phyloP scores from a whole-genome alignment of 257 asterid genomes.

The Avicennia marina region DNA sequence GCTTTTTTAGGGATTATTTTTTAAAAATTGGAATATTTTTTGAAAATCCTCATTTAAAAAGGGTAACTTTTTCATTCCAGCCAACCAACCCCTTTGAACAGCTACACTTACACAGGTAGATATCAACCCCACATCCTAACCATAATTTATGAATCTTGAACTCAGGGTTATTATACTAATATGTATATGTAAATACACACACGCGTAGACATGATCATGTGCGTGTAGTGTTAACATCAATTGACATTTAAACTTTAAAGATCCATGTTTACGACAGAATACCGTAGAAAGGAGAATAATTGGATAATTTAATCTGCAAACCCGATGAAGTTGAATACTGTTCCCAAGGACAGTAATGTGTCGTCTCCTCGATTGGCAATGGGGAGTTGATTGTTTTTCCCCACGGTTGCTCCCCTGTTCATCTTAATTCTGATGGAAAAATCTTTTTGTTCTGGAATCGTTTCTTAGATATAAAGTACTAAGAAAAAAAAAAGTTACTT shows the following conservation, averaged over 20 bases:
- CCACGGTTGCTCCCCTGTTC: not conserved
- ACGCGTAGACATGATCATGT: not conserved
- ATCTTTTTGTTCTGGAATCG: too few species aligned
- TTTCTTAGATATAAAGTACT: too few species aligned
- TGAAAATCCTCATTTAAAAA: too few species aligned
- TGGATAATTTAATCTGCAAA: not conserved
- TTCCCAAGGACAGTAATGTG: not conserved
- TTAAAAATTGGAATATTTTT: too few species aligned
- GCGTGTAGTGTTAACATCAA: not conserved
- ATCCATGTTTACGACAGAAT: too few species aligned
- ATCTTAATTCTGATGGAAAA: too few species aligned
- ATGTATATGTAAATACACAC: not conserved
- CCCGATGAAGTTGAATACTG: not conserved
- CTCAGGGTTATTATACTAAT: not conserved
- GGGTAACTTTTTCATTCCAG: not conserved
- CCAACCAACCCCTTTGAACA: slow-evolving; percentile 3
- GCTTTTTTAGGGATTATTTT: too few species aligned
- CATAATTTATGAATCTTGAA: slow-evolving; percentile 1
- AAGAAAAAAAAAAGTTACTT: too few species aligned
- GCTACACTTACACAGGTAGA: slow-evolving; percentile 14
- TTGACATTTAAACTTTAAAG: not conserved
- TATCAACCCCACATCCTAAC: slow-evolving; percentile 20
- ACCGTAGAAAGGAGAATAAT: not conserved
- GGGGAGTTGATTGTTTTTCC: too few species aligned
- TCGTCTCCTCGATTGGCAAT: not conserved